Evolutionary conservation across 805 yeast genomes (phyloP), one percentile per base, ranked within the genome.

Genomic region (Cyberlindnera xylosilytica): DNA sequence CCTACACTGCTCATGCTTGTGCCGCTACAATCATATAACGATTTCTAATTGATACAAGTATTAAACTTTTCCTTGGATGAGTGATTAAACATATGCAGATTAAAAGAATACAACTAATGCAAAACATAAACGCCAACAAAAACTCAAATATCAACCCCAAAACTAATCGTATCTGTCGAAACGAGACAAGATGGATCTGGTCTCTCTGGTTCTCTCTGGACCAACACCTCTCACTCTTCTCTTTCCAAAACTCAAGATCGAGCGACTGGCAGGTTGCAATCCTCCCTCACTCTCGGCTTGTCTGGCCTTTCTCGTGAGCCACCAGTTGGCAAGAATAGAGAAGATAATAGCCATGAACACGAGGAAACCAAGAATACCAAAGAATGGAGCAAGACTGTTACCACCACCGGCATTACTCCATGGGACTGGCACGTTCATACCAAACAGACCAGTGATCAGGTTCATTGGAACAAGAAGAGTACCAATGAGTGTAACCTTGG

Each of bases 391-490:
- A 30, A 73, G 62, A 34, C 64, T 66, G 20, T n/a, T 26, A 9
- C 29, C 32, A 15, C 18, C 32, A 2, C 47, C 53, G 2, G 51
- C 71, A 12, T 53, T 67, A 46, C 74, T 65, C 22, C 97, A 97
- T 0, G 97, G 97, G 22, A 91, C 85, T 11, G 54, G 64, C 16
- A 91, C 98, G 63, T 91, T 91, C 99, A 91, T 91, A 57, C 97
- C 97, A 65, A 91, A 91, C 49, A 90, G 59, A 61, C 97, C 96
- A 2, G 97, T 88, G 34, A 91, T 74, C 44, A 91, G 69, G 61
- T 91, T 91, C 72, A 91, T 73, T 13, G 98, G 98, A 49, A 91
- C 84, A 23, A 91, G 69, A 56, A 91, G 72, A 0, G 97, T 89
- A 74, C 97, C 98, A 27, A 91, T 69, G 46, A 91, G 56, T 0